Evolutionary conservation across 768 basidiomycete genomes (phyloP).

Genomic region (Leccinellum rugosiceps): DNA sequence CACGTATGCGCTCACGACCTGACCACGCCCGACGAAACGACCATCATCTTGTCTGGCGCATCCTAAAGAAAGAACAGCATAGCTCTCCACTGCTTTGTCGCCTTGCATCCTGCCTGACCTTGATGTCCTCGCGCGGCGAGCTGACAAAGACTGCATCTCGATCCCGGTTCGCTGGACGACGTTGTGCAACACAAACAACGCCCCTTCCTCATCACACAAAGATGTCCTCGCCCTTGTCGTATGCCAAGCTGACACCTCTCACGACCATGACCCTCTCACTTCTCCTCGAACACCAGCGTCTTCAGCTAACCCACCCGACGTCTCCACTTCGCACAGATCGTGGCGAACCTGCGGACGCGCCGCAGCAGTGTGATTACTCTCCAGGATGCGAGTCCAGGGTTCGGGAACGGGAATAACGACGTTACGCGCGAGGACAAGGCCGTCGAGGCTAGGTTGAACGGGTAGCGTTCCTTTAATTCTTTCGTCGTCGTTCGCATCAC

Average conservation of each 20-base stretch:
- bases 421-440: conserved; percentile 52
- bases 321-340: conserved; percentile 68
- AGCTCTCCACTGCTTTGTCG: conserved; percentile 63
- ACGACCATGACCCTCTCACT: conserved; percentile 79
- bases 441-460: conserved; percentile 42
- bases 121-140: conserved; percentile 86
- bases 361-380: conserved; percentile 64
- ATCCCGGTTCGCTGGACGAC: conserved; percentile 88
- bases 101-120: conserved; percentile 57
- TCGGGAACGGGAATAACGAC: conserved; percentile 46
- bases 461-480: conserved; percentile 38
- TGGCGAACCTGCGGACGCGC: conserved; percentile 65
- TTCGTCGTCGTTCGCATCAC: background rate
- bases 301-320: conserved; percentile 54
- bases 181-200: conserved; percentile 86
- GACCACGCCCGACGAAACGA: conserved; percentile 51
- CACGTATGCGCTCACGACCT: conserved; percentile 22
- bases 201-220: too few relatives aligned
- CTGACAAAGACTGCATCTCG: conserved; percentile 89
- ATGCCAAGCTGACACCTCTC: conserved; percentile 61
- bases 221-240: too few relatives aligned
- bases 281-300: conserved; percentile 78
- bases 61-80: conserved; percentile 83
- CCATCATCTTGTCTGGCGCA: conserved; percentile 81
- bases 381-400: background rate